These are phyloP conservation scores for Clavispora asparagi DNA, from an alignment of 805 yeast species.

Conservation along the genomic window DNA sequence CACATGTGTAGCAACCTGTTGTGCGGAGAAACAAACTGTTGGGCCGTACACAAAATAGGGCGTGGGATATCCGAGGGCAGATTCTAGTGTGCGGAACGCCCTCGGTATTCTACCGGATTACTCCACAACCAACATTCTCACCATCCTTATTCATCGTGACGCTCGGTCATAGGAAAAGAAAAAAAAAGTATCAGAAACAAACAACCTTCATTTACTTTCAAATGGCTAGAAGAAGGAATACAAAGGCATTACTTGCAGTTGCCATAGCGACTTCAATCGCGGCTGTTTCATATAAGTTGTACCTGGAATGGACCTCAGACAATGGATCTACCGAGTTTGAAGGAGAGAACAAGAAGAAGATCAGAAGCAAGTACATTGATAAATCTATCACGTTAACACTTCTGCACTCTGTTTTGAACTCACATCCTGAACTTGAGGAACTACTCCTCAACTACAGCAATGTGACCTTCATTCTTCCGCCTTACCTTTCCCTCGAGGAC, in stretches of 20 bases:
- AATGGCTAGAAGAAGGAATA: conserved; percentile 19
- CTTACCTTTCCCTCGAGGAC: conserved; percentile 37
- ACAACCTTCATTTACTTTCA: neutral
- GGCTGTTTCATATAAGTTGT: conserved; percentile 29
- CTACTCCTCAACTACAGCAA: conserved; percentile 33
- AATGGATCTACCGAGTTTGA: neutral
- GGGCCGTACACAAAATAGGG: neutral
- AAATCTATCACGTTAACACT: conserved; percentile 38
- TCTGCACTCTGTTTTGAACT: conserved; percentile 35
- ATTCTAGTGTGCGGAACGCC: neutral
- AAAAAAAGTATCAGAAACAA: neutral
- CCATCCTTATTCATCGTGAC: neutral
- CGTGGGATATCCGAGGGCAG: neutral
- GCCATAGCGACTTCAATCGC: conserved; percentile 31
- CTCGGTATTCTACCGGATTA: neutral
- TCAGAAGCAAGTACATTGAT: conserved; percentile 17
- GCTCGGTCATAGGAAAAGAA: neutral
- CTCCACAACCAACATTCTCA: neutral
- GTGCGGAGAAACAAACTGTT: neutral
- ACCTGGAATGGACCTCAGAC: conserved; percentile 14
- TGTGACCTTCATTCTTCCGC: conserved; percentile 41
- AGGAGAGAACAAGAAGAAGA: neutral
- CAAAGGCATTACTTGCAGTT: conserved; percentile 28
- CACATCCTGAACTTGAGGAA: conserved; percentile 34
- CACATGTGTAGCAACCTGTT: neutral